These are phyloP conservation scores for Naematelia encephala DNA, from an alignment of 768 basidiomycete genomes.

Conservation along the genomic window DNA sequence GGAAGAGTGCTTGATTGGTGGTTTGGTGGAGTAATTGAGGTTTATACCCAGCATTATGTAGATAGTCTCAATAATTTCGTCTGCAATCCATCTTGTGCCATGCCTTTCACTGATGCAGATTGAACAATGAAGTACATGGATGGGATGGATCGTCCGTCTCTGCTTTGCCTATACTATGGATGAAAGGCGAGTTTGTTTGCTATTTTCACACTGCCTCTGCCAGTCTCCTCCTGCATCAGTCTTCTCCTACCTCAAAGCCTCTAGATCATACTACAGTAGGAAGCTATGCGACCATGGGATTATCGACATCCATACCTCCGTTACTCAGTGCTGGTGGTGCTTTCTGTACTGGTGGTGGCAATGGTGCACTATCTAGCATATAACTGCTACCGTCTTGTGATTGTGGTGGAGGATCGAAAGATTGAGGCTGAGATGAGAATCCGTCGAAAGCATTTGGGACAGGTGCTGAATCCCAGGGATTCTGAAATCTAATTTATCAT, in stretches of 20 bases:
- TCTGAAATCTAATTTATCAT: constrained; percentile 30
- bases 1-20: too few relatives aligned
- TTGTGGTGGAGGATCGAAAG: constrained; percentile 4
- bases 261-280: too few relatives aligned
- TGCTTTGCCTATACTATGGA: not conserved
- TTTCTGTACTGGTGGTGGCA: constrained; percentile 36
- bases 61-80: not conserved
- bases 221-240: not conserved
- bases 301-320: constrained; percentile 28
- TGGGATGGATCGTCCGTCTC: not conserved
- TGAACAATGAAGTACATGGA: not conserved
- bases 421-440: not conserved
- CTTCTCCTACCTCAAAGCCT: not conserved
- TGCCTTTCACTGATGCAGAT: not conserved
- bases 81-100: not conserved
- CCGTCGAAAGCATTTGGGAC: constrained; percentile 12
- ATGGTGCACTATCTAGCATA: constrained; percentile 25
- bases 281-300: constrained; percentile 4
- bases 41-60: constrained; percentile 1
- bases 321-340: constrained; percentile 8
- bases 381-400: constrained; percentile 13
- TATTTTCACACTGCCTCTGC: not conserved
- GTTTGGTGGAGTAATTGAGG: too few relatives aligned
- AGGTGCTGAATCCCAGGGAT: constrained; percentile 36
- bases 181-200: not conserved